A percentile compares a stretch with the other conserved stretches of the same genome.
phyloP scores from a whole-genome alignment of 257 asterid genomes.

The Parsonsia alboflavescens region DNA sequence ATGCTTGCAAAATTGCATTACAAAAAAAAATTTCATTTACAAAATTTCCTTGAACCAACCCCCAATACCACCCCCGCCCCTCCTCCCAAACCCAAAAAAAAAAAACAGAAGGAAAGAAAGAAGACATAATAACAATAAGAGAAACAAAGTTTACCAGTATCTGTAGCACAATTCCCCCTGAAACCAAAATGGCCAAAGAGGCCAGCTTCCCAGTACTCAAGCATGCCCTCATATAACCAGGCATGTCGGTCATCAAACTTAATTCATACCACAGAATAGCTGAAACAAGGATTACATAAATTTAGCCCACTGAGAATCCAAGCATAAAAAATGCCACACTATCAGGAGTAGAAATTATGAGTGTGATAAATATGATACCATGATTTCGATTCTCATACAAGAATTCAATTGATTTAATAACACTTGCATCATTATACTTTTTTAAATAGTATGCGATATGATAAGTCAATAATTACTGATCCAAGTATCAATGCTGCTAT shows the following conservation, averaged over 20 bases:
- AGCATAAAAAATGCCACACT: neutral
- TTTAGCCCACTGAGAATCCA: neutral
- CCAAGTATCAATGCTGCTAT: neutral
- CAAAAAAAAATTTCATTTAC: too few species aligned
- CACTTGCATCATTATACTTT: neutral
- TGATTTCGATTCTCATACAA: neutral
- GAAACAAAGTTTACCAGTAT: constrained; percentile 52
- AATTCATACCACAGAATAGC: constrained; percentile 32
- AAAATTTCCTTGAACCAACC: neutral
- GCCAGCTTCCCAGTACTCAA: constrained; percentile 84
- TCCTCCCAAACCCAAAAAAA: too few species aligned
- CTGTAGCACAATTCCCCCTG: constrained; percentile 91
- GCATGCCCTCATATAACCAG: constrained; percentile 65
- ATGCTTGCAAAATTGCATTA: neutral
- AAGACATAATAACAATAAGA: neutral
- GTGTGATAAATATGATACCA: neutral
- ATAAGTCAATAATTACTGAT: neutral
- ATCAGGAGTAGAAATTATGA: too few species aligned
- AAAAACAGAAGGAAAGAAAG: neutral
- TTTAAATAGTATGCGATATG: neutral
- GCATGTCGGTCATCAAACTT: constrained; percentile 64
- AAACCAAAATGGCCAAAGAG: constrained; percentile 72
- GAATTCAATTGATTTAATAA: neutral
- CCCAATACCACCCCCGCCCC: too few species aligned
- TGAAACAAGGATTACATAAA: constrained; percentile 2